phyloP scores from a whole-genome alignment of 371 early-diverging fungal genomes.

The Mucor plumbeus region DNA sequence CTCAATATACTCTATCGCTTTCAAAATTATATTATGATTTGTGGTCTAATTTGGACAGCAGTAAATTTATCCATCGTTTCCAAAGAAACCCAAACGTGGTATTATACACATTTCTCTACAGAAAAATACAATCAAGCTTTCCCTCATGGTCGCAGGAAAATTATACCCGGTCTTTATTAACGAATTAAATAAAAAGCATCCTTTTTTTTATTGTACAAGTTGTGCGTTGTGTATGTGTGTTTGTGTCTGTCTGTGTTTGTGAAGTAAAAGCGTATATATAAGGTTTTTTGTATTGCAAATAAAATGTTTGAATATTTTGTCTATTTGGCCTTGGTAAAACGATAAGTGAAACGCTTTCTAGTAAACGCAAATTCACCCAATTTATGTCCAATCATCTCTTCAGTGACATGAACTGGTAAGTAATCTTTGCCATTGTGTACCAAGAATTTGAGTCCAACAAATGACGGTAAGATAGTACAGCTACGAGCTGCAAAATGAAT shows the following conservation, averaged over 20 bases:
- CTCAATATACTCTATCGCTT: conserved; percentile 42
- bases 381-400: conserved; percentile 97
- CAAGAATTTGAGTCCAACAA: conserved; percentile 90
- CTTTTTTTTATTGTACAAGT: conserved; percentile 16
- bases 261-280: background rate
- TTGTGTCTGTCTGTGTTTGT: background rate
- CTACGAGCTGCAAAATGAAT: conserved; percentile 64
- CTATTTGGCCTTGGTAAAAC: conserved; percentile 87
- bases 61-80: conserved; percentile 69
- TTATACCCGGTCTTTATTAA: conserved; percentile 53
- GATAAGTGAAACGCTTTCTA: conserved; percentile 87
- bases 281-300: background rate
- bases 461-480: conserved; percentile 91
- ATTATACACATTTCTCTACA: conserved; percentile 54
- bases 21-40: conserved; percentile 39
- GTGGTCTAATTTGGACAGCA: conserved; percentile 61
- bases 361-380: conserved; percentile 95
- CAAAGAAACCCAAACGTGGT: conserved; percentile 69
- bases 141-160: conserved; percentile 41
- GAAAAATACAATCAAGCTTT: conserved; percentile 37
- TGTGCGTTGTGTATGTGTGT: background rate
- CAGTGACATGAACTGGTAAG: conserved; percentile 84
- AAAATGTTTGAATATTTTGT: background rate
- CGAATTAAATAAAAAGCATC: conserved; percentile 35
- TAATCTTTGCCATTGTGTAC: conserved; percentile 96